A percentile compares a stretch with the other conserved stretches of the same genome.
Evolutionary conservation across 176 grass and related monocot species (phyloP).

Genomic region (Oryza glumipatula): DNA sequence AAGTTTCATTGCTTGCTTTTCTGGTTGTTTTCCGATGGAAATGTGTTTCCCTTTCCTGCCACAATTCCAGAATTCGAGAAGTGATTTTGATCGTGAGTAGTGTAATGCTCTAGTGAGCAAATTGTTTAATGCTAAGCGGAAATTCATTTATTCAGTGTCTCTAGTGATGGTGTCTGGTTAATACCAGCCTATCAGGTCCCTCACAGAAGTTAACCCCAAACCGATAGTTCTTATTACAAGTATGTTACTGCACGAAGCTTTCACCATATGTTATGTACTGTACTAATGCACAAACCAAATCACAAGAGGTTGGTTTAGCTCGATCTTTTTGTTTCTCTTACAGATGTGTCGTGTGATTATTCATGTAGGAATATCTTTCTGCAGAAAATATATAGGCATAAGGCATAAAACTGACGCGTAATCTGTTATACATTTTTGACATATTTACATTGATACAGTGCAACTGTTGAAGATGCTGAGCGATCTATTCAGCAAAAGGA

Average conservation of each 20-base stretch:
- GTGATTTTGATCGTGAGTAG: background rate
- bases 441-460: conserved; percentile 54
- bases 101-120: background rate
- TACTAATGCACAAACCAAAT: background rate
- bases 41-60: background rate
- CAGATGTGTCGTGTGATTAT: background rate
- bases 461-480: conserved; percentile 81
- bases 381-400: background rate
- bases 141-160: background rate
- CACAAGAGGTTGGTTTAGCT: background rate
- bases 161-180: conserved; percentile 5
- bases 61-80: background rate
- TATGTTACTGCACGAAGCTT: background rate
- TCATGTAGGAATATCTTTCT: conserved; percentile 9
- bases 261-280: background rate
- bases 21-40: background rate
- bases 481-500: conserved; percentile 86
- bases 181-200: background rate
- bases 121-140: conserved; percentile 1
- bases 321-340: background rate
- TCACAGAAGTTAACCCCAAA: conserved; percentile 7
- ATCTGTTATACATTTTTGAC: background rate
- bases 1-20: conserved; percentile 38
- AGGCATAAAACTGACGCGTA: background rate
- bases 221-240: background rate